Base-by-base conservation (phyloP, 1,284 basidiomycete genomes). In the Inonotus obliquus region DNA sequence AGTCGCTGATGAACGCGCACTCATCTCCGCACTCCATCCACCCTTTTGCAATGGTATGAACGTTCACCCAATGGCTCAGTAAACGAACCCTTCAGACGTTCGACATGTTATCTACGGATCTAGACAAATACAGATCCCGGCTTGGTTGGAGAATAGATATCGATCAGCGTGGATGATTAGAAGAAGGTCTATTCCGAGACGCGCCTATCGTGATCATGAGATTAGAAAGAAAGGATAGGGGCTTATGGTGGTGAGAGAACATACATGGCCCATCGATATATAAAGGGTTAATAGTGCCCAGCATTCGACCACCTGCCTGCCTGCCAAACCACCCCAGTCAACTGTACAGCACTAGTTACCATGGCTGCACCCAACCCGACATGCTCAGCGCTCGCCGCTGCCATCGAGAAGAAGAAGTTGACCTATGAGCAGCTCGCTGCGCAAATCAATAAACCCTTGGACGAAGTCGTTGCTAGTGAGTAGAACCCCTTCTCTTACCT, bases 381-480 rank as follows among this genome's bases (percentile, higher is more conserved):
- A 68, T 89, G 87, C 72, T 66, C 78, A 67, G 85, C 84, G 57
- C 75, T 89, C 66, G 75, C 76, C 65, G 74, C 74, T 49, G 87
- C 85, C 4, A 78, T 82, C 74, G 60, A 69, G 1, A 74, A 70
- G 68, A 77, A 78, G 64, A 87, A 82, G 2, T 54, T 78, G 39
- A 76, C 74, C 44, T 81, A 81, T 65, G 65, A 64, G 47, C 66
- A 76, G 54, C 79, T 89, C 68, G 86, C 85, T 5, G 2, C 17
- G 17, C 70, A 74, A 67, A 70, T 82, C 39, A 76, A 77, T 57
- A 60, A 70, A 48, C 59, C 69, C 44, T 76, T 81, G 68, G 69
- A 76, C 45, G 84, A 79, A 60, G 78, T 89, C 44, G 73, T 75
- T 48, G 77, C 79, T 58, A 77, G 87, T 89, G 65, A 64, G 77